These are phyloP conservation scores for Hirschioporus abietinus DNA, from an alignment of 768 basidiomycete genomes.

Conservation along the genomic window DNA sequence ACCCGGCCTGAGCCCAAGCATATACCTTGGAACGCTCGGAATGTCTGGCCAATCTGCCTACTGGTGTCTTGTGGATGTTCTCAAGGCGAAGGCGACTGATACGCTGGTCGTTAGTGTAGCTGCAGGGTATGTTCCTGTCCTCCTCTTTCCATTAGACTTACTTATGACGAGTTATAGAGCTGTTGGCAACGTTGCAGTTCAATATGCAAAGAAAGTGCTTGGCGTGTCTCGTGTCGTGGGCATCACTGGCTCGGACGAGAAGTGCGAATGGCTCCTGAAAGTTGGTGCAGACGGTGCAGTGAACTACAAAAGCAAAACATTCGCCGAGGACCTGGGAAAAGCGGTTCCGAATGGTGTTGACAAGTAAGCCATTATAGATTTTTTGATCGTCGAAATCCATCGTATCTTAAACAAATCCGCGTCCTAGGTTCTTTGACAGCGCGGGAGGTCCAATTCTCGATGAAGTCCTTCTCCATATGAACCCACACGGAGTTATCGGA, in stretches of 20 bases:
- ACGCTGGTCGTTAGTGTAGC: constrained; percentile 37
- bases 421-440: constrained; percentile 12
- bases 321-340: constrained; percentile 29
- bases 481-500: constrained; percentile 32
- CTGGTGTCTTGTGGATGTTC: constrained; percentile 38
- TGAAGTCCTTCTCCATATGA: constrained; percentile 30
- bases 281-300: constrained; percentile 32
- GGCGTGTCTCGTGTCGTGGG: constrained; percentile 25
- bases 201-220: constrained; percentile 17
- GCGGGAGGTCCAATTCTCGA: constrained; percentile 40
- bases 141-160: too few relatives aligned
- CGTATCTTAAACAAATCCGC: too few relatives aligned
- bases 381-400: too few relatives aligned
- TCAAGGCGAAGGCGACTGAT: constrained; percentile 34
- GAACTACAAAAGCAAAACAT: constrained; percentile 34
- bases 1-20: too few relatives aligned
- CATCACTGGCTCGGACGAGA: constrained; percentile 35
- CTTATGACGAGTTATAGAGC: constrained; percentile 18
- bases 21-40: background rate
- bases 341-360: too few relatives aligned
- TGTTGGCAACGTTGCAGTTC: constrained; percentile 26
- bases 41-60: constrained; percentile 9
- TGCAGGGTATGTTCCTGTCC: constrained; percentile 20
- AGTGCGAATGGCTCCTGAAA: constrained; percentile 30
- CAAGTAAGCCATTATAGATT: too few relatives aligned